Percentiles rank a stretch among this genome's conserved stretches.
phyloP scores from a whole-genome alignment of 768 basidiomycete species.

The Coprinopsis strossmayeri region DNA sequence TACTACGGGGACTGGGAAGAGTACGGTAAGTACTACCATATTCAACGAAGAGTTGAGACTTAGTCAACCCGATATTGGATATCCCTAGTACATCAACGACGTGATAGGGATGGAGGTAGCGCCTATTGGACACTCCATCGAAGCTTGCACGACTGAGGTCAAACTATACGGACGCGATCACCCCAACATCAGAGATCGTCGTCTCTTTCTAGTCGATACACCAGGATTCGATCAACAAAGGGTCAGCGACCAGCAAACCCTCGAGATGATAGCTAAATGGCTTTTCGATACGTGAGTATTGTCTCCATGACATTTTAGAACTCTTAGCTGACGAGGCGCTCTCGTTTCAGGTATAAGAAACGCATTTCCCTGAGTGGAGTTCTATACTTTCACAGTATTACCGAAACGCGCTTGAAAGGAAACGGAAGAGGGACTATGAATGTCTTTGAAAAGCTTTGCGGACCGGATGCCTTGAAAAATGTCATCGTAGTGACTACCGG shows the following conservation, averaged over 20 bases:
- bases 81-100: constrained; percentile 21
- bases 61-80: not conserved
- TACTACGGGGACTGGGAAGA: constrained; percentile 20
- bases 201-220: constrained; percentile 23
- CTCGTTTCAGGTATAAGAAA: constrained; percentile 6
- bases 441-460: constrained; percentile 14
- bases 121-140: constrained; percentile 17
- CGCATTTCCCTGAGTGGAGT: constrained; percentile 12
- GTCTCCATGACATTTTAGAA: not conserved
- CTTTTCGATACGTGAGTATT: constrained; percentile 17
- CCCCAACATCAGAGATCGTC: constrained; percentile 4
- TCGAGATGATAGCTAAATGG: constrained; percentile 21
- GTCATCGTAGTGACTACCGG: constrained; percentile 14
- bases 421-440: constrained; percentile 9
- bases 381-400: constrained; percentile 15
- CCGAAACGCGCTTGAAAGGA: constrained; percentile 13
- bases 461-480: constrained; percentile 6
- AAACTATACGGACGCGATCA: constrained; percentile 14
- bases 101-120: constrained; percentile 14
- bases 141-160: constrained; percentile 19
- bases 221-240: constrained; percentile 24
- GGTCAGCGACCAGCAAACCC: constrained; percentile 17
- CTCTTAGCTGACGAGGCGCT: not conserved
- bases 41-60: not conserved
- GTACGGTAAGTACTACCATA: constrained; percentile 12